Conservation (phyloP, 306 rosid species). For the Arachis stenosperma region DNA sequence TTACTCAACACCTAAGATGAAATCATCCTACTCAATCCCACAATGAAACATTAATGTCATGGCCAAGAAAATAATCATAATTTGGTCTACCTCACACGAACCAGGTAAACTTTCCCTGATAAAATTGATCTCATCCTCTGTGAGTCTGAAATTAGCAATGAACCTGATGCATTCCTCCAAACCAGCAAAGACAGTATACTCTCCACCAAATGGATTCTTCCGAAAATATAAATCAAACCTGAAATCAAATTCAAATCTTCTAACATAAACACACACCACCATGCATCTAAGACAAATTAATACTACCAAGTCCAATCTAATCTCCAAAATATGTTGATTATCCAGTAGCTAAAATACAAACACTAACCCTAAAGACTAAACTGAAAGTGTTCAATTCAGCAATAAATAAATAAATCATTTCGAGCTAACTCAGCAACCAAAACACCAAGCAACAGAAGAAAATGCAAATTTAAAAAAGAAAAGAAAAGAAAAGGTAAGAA, state of each 20-base stretch:
- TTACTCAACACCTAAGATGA: neutral
- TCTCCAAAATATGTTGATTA: neutral
- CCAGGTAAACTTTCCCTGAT: conserved; percentile 67
- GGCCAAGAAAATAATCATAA: neutral
- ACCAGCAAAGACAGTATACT: conserved; percentile 93
- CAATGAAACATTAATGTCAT: neutral
- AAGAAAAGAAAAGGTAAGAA: neutral
- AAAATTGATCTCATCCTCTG: conserved; percentile 80
- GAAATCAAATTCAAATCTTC: conserved; percentile 46
- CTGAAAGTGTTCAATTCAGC: conserved; percentile 23
- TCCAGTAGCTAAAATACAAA: neutral
- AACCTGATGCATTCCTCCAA: conserved; percentile 92
- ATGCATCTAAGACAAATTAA: conserved; percentile 14
- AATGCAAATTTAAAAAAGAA: neutral
- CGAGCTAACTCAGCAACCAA: conserved; percentile 24
- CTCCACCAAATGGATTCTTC: conserved; percentile 97
- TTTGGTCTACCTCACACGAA: conserved; percentile 75
- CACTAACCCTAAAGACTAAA: conserved; percentile 23
- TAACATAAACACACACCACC: conserved; percentile 32
- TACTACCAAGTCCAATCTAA: neutral
- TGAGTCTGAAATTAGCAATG: conserved; percentile 84
- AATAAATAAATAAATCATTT: neutral
- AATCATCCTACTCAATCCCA: conserved; percentile 13
- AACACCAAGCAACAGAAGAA: conserved; percentile 32
- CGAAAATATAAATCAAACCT: conserved; percentile 98